Conservation (phyloP, 305 asterid genomes). For the Fraxinus greggii region DNA sequence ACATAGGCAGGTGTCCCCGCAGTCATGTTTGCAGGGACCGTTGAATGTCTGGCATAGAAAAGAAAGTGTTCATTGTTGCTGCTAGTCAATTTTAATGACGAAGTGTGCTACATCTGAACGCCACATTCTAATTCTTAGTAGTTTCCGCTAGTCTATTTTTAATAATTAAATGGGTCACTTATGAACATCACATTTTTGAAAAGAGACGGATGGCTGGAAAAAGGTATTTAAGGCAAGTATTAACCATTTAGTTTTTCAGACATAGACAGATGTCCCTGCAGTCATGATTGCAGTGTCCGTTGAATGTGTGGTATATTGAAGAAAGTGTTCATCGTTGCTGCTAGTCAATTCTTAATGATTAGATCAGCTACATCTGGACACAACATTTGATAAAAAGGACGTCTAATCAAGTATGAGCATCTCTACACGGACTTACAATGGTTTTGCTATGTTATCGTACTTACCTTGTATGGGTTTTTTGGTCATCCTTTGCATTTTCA, state of each 20-base stretch:
- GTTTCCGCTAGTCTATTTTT: not conserved
- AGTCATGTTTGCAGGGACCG: slow-evolving; percentile 35
- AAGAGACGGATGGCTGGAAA: not conserved
- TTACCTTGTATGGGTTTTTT: not conserved
- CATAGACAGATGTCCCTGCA: slow-evolving; percentile 39
- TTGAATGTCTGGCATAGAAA: slow-evolving; percentile 31
- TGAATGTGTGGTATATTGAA: slow-evolving; percentile 28
- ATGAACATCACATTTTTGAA: not conserved
- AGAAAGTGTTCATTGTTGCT: slow-evolving; percentile 29
- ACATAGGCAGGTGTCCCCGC: slow-evolving; percentile 40
- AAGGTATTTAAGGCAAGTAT: not conserved
- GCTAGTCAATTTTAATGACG: slow-evolving; percentile 22
- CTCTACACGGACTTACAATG: not conserved
- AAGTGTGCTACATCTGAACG: slow-evolving; percentile 32
- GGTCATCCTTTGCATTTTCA: slow-evolving; percentile 7
- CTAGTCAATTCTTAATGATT: slow-evolving; percentile 22
- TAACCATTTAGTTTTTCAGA: slow-evolving; percentile 9
- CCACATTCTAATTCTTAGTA: slow-evolving; percentile 11
- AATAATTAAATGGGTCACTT: not conserved
- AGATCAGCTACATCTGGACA: slow-evolving; percentile 33
- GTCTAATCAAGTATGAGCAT: not conserved
- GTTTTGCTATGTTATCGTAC: not conserved
- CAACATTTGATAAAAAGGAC: slow-evolving; percentile 8
- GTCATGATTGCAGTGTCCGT: slow-evolving; percentile 35
- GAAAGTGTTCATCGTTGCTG: slow-evolving; percentile 29